A percentile compares a stretch with the other conserved stretches of the same genome.
Evolutionary conservation across 805 yeast genomes (phyloP).

Genomic region (Kodamaea restingae): DNA sequence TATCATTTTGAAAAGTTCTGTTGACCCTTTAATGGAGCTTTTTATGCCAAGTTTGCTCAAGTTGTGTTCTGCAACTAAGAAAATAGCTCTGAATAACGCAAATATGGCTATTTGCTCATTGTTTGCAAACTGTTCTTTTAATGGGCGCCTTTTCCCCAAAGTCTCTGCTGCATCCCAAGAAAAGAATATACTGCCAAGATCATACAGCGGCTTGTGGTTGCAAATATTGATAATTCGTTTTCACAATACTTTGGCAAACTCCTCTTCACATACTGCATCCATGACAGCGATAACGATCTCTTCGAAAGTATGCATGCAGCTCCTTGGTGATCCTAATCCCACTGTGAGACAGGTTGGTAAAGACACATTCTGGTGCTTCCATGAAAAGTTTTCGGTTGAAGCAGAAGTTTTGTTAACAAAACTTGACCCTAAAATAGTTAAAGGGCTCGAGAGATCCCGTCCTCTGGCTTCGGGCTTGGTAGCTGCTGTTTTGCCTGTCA

Average conservation of each 20-base stretch:
- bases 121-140: constrained; percentile 51
- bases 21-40: constrained; percentile 50
- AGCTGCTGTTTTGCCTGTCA: constrained; percentile 9
- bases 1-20: constrained; percentile 30
- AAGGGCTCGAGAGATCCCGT: constrained; percentile 12
- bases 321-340: constrained; percentile 76
- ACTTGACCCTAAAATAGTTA: constrained; percentile 13
- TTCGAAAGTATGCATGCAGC: constrained; percentile 50
- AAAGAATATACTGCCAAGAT: constrained; percentile 67
- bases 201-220: constrained; percentile 67
- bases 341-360: constrained; percentile 74
- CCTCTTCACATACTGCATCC: constrained; percentile 25
- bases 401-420: constrained; percentile 39
- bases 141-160: constrained; percentile 46
- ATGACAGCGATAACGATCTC: constrained; percentile 18
- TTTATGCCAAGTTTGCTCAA: constrained; percentile 47
- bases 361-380: constrained; percentile 67
- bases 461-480: constrained; percentile 7
- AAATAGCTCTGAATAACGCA: constrained; percentile 57
- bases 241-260: constrained; percentile 23
- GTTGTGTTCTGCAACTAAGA: constrained; percentile 57
- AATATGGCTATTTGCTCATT: constrained; percentile 54
- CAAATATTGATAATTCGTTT: constrained; percentile 57
- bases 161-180: constrained; percentile 55
- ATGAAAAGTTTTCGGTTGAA: constrained; percentile 48